phyloP scores from a whole-genome alignment of 2,329 filamentous ascomycete genomes.

The Aspergillus ustus region DNA sequence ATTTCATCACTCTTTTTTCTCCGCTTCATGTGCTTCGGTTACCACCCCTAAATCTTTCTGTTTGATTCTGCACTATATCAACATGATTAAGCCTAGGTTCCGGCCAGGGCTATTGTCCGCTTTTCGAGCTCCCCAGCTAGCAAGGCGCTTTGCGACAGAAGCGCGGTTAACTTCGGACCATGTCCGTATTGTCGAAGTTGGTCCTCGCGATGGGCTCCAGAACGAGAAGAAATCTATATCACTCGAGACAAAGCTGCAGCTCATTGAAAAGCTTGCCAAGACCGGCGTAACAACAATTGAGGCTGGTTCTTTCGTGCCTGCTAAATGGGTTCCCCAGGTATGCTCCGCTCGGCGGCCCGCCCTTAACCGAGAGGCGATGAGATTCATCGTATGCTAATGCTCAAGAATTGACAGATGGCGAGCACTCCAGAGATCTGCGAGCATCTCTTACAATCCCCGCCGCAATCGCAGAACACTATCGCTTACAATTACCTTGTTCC shows the following conservation, averaged over 20 bases:
- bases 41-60: neutral
- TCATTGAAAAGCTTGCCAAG: slow-evolving; percentile 52
- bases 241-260: slow-evolving; percentile 53
- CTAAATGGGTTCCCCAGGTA: slow-evolving; percentile 61
- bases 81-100: slow-evolving; percentile 35
- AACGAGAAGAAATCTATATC: slow-evolving; percentile 57
- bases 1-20: slow-evolving; percentile 5
- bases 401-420: slow-evolving; percentile 58
- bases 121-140: slow-evolving; percentile 26
- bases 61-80: neutral
- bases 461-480: slow-evolving; percentile 55
- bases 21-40: neutral
- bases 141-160: slow-evolving; percentile 44
- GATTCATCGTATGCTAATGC: slow-evolving; percentile 8
- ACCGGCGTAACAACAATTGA: slow-evolving; percentile 58
- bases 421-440: slow-evolving; percentile 66
- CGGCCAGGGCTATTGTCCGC: slow-evolving; percentile 36
- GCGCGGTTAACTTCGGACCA: slow-evolving; percentile 51
- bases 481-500: slow-evolving; percentile 70
- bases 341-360: slow-evolving; percentile 15
- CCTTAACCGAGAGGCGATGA: neutral
- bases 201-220: slow-evolving; percentile 58
- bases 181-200: slow-evolving; percentile 59
- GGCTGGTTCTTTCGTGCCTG: slow-evolving; percentile 58
- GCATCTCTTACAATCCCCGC: slow-evolving; percentile 56